Evolutionary conservation across 2,329 filamentous ascomycete genomes (phyloP), one percentile per base, ranked within the genome.

Genomic region (Trichoderma aggressivum): DNA sequence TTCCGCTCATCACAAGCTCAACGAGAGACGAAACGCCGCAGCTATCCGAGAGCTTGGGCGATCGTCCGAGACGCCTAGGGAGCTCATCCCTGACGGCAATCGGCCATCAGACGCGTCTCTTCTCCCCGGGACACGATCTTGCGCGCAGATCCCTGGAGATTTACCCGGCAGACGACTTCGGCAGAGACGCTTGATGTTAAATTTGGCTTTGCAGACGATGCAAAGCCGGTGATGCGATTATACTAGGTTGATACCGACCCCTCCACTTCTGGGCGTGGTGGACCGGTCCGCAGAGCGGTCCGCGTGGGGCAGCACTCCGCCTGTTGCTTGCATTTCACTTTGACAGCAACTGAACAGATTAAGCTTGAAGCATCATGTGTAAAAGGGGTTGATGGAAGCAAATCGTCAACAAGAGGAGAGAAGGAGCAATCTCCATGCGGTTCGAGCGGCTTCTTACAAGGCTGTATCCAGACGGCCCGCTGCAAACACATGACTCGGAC

Each of bases 231-330:
- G 55, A 60, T 69, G 56, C 34, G 50, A 39, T 58, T 50, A 39
- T 66, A 58, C 63, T 53, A 53, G 43, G 32, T 65, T 43, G 39
- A 43, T 43, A 43, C 39, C 18, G 39, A 32, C 62, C 26, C 26
- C 50, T 68, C 55, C n/a, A 50, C 50, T 34, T 53, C 34, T 56
- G 50, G 11, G 36, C 14, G 7, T 39, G 50, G 28, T 68, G 53
- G 36, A 50, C 66, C 66, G 66, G 66, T 69, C 66, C 66, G 66
- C 66, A 53, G 34, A 30, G 66, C 66, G 66, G 66, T 69, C 66
- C 66, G 66, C 56, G 66, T 69, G 66, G 66, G 66, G 66, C 66
- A 47, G 64, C 50, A 6, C 7, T 58, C 34, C 63, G 30, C 36
- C 59, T 28, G 32, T 39, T 43, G 21, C 47, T 56, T 53, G n/a